phyloP scores from a whole-genome alignment of 2,329 filamentous ascomycete species.

The Arthrobotrys entomopaga region DNA sequence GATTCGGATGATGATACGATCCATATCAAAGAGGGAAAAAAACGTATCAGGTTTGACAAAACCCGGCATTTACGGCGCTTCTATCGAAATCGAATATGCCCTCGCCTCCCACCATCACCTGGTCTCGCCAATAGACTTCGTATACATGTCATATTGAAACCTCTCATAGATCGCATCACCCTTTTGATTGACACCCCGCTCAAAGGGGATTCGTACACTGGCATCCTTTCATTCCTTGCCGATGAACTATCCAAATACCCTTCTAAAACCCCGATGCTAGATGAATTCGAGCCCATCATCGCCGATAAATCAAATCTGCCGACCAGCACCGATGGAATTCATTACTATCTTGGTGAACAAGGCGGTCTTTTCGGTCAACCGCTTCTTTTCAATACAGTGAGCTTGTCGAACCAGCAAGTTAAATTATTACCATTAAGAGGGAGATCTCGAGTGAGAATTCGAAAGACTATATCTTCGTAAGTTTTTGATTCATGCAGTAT shows the following conservation, averaged over 20 bases:
- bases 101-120: conserved; percentile 40
- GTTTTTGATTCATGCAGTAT: not conserved
- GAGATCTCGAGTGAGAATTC: conserved; percentile 45
- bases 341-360: conserved; percentile 48
- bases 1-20: conserved; percentile 37
- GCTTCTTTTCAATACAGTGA: not conserved
- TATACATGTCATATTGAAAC: conserved; percentile 53
- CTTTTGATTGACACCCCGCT: conserved; percentile 44
- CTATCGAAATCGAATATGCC: conserved; percentile 50
- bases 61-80: conserved; percentile 42
- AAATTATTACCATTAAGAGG: conserved; percentile 44
- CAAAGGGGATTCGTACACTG: conserved; percentile 44
- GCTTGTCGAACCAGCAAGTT: conserved; percentile 35
- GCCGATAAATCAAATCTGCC: conserved; percentile 42
- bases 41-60: conserved; percentile 29
- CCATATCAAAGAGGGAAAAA: conserved; percentile 34
- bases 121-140: conserved; percentile 51
- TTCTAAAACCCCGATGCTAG: conserved; percentile 21
- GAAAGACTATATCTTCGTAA: conserved; percentile 53
- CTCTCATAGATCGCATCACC: conserved; percentile 47
- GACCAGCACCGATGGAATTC: conserved; percentile 24
- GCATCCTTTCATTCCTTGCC: conserved; percentile 39
- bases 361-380: conserved; percentile 26
- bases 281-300: conserved; percentile 34
- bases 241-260: conserved; percentile 46